Percentiles rank a stretch among this genome's conserved stretches.
Conservation (phyloP, 495 filamentous ascomycete genomes). For the Evansstolkia leycettana region DNA sequence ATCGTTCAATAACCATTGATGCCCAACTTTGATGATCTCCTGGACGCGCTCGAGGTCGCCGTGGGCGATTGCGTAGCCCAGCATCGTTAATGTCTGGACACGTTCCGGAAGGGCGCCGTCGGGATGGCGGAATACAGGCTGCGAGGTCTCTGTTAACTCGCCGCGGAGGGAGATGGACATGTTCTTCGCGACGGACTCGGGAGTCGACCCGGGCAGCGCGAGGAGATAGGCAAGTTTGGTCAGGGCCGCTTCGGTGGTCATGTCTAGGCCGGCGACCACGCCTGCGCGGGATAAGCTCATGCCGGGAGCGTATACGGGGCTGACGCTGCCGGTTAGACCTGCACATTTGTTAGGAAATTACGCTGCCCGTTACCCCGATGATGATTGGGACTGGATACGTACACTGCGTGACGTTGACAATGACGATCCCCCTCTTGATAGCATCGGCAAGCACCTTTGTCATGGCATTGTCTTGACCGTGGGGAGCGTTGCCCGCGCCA, state of each 20-base stretch:
- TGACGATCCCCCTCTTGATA: conserved; percentile 67
- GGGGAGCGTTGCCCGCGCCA: conserved; percentile 87
- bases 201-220: conserved; percentile 48
- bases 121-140: conserved; percentile 59
- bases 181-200: conserved; percentile 47
- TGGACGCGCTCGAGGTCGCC: conserved; percentile 53
- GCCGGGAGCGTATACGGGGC: conserved; percentile 83
- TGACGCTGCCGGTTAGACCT: conserved; percentile 72
- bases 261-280: conserved; percentile 83
- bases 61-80: conserved; percentile 71
- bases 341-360: conserved; percentile 3
- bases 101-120: conserved; percentile 36
- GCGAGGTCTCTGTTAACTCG: conserved; percentile 68
- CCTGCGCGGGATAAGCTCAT: conserved; percentile 77
- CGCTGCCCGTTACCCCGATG: not conserved
- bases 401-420: conserved; percentile 94
- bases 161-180: conserved; percentile 74
- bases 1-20: conserved; percentile 57
- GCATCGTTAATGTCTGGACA: conserved; percentile 47
- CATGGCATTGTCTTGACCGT: conserved; percentile 69
- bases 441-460: conserved; percentile 70
- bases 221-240: conserved; percentile 89
- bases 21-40: conserved; percentile 53
- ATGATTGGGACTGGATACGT: conserved; percentile 10
- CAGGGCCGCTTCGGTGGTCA: conserved; percentile 88